Conservation (phyloP, 768 basidiomycete species). For the Terana coerulea region DNA sequence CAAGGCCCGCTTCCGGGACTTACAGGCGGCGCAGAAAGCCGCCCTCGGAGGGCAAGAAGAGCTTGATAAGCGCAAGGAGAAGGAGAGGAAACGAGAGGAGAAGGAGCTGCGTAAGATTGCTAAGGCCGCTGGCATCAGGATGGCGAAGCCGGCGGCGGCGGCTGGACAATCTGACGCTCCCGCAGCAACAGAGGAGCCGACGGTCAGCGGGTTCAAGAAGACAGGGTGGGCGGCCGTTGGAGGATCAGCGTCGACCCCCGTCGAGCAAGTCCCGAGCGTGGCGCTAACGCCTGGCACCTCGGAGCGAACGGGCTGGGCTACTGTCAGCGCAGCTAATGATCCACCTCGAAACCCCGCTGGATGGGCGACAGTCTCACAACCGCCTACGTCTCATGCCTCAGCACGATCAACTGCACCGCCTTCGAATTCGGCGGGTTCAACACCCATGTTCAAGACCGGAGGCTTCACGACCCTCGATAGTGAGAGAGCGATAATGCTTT, state of each 20-base stretch:
- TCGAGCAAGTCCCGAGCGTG: conserved; percentile 11
- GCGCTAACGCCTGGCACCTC: conserved; percentile 14
- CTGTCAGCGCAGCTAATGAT: conserved; percentile 16
- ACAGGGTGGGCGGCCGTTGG: conserved; percentile 48
- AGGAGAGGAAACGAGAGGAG: conserved; percentile 82
- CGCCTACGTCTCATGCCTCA: conserved; percentile 7
- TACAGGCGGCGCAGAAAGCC: conserved; percentile 68
- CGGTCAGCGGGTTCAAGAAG: conserved; percentile 33
- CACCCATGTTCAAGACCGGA: conserved; percentile 53
- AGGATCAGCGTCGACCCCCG: conserved; percentile 16
- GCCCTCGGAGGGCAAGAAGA: conserved; percentile 56
- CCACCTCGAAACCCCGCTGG: not conserved
- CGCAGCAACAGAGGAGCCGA: conserved; percentile 3
- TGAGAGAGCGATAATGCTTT: conserved; percentile 20
- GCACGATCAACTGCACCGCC: not conserved
- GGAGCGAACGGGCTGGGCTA: conserved; percentile 48
- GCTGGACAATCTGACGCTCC: conserved; percentile 15
- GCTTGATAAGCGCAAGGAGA: conserved; percentile 73
- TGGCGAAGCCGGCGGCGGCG: conserved; percentile 30
- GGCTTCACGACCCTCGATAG: conserved; percentile 70
- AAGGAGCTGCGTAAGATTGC: conserved; percentile 83
- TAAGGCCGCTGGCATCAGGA: conserved; percentile 74
- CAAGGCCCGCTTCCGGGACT: conserved; percentile 76
- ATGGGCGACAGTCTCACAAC: not conserved
- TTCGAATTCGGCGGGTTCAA: conserved; percentile 18